Evolutionary conservation across 2,329 filamentous ascomycete species (phyloP).

Genomic region (Emmonsiellopsis sp.): DNA sequence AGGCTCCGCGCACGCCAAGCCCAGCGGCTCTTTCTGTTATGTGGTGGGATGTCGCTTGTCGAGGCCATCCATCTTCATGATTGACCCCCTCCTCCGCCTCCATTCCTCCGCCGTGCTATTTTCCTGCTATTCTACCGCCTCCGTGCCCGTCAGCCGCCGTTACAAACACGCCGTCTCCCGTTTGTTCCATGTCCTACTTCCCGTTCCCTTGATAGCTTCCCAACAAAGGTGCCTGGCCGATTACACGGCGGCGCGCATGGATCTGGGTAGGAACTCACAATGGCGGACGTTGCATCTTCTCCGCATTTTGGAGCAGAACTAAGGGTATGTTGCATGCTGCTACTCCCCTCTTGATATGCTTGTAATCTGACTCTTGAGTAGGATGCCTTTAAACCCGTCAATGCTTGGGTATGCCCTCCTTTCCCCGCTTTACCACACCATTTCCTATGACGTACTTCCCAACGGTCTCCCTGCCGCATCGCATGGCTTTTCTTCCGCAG

Average conservation of each 20-base stretch:
- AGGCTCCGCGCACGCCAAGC: neutral
- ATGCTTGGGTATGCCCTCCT: constrained; percentile 59
- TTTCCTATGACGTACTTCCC: constrained; percentile 8
- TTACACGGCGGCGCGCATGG: neutral
- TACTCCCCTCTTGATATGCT: neutral
- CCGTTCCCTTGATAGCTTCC: neutral
- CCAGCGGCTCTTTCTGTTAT: neutral
- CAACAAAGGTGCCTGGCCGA: neutral
- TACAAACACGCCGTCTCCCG: too few species aligned
- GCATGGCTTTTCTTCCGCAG: neutral
- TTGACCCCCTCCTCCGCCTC: too few species aligned
- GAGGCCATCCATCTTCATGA: too few species aligned
- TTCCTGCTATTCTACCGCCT: too few species aligned
- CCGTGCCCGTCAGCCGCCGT: too few species aligned
- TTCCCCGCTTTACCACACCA: constrained; percentile 13
- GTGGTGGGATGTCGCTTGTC: neutral
- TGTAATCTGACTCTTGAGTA: constrained; percentile 31
- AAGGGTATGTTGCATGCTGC: constrained; percentile 48
- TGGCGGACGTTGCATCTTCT: constrained; percentile 74
- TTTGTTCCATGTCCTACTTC: neutral
- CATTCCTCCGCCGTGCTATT: too few species aligned
- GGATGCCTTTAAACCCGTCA: constrained; percentile 96
- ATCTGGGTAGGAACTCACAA: constrained; percentile 28
- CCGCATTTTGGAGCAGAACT: constrained; percentile 89
- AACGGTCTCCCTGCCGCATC: neutral